Percentiles rank a stretch among this genome's conserved stretches.
Conservation (phyloP, 176 grass and related monocot genomes). For the Secale cereale region DNA sequence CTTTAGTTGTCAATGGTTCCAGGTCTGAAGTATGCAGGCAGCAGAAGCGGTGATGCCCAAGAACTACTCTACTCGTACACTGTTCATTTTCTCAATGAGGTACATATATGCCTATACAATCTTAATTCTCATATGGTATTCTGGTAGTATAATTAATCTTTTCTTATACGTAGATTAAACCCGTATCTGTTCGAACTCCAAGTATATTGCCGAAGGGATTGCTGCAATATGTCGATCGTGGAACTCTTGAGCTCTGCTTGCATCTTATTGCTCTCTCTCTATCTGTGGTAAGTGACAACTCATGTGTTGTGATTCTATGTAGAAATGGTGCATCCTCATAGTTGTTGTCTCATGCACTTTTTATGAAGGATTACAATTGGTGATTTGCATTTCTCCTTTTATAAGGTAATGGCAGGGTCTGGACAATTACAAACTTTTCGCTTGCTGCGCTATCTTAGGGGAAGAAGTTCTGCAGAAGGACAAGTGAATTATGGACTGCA, state of each 20-base stretch:
- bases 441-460: slow-evolving; percentile 83
- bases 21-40: slow-evolving; percentile 96
- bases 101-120: slow-evolving; percentile 20
- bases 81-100: slow-evolving; percentile 90
- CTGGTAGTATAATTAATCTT: slow-evolving; percentile 8
- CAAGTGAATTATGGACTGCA: slow-evolving; percentile 98
- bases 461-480: slow-evolving; percentile 87
- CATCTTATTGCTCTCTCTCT: slow-evolving; percentile 89
- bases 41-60: slow-evolving; percentile 83
- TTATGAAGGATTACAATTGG: neutral
- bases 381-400: slow-evolving; percentile 2
- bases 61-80: slow-evolving; percentile 79
- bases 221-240: slow-evolving; percentile 81
- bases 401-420: slow-evolving; percentile 94
- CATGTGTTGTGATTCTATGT: neutral
- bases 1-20: slow-evolving; percentile 24
- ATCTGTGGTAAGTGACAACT: slow-evolving; percentile 63
- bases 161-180: slow-evolving; percentile 66
- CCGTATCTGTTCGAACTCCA: slow-evolving; percentile 47
- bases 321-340: slow-evolving; percentile 11
- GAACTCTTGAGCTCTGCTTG: slow-evolving; percentile 80
- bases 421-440: slow-evolving; percentile 93
- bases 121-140: slow-evolving; percentile 19
- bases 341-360: neutral
- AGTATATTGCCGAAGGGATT: slow-evolving; percentile 73